Evolutionary conservation across 169 alveolate species (phyloP), one percentile per base, ranked within the genome.

Genomic region (Cryptosporidium ryanae): DNA sequence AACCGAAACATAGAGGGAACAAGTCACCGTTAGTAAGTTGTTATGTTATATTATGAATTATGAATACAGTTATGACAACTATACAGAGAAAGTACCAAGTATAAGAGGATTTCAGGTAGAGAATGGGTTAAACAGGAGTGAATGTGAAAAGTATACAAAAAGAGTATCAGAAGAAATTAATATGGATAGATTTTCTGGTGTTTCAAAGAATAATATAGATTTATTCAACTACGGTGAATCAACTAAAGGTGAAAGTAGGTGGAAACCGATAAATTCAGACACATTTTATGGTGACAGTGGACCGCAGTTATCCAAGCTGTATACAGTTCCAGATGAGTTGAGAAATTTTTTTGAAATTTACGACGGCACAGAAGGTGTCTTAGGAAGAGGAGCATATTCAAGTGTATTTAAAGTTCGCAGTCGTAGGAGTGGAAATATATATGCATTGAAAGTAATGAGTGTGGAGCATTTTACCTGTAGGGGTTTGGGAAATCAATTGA

Each of bases 391-490:
- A 34, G 87, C 87, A 10, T 76, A 76, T 44, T 76, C 87, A 13
- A 76, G 87, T 43, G 87, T 76, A 31, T 76, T 76, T 61, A 76
- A 76, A 61, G 63, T 76, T 4, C 57, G 87, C 57, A 76, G 87
- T 61, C 57, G 43, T 18, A 54, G 87, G 8, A 76, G 87, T 76
- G 87, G 87, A 2, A 55, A 76, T 25, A 4, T 76, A 13, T 76
- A 76, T 76, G 87, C 87, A 8, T 32, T 76, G 25, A 76, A 76
- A 32, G 87, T 76, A 13, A 76, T 76, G 87, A 76, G 87, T 61
- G 71, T 59, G 13, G 87, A 76, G n/a, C 87, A 76, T 27, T 76
- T 76, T 61, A 76, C 87, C 2, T 76, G 87, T 59, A 76, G 87
- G 32, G 87, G 87, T n/a, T 21, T 76, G 61, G 59, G 54, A 23